Percentiles rank a stretch among this genome's conserved stretches.
Conservation (phyloP, 257 asterid genomes). For the Lithospermum erythrorhizon region DNA sequence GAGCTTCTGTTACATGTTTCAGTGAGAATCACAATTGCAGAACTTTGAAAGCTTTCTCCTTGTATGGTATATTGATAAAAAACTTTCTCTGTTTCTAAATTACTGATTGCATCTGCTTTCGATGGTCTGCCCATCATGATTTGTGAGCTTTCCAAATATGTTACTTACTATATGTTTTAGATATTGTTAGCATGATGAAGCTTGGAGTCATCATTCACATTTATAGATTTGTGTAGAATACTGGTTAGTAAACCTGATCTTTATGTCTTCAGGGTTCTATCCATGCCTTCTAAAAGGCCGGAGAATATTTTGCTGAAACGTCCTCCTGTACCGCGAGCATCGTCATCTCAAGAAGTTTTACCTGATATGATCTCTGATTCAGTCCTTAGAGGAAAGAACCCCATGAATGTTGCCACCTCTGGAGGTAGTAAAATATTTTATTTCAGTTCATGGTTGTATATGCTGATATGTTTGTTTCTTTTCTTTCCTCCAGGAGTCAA, state of each 20-base stretch:
- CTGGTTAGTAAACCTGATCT: slow-evolving; percentile 3
- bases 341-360: slow-evolving; percentile 58
- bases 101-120: too few relatives aligned
- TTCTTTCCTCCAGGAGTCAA: neutral
- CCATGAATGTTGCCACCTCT: slow-evolving; percentile 27
- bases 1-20: neutral
- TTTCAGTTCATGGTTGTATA: neutral
- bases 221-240: neutral
- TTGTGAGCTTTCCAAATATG: neutral
- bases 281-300: slow-evolving; percentile 34
- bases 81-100: neutral
- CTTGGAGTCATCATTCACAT: neutral
- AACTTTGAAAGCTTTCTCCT: neutral
- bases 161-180: neutral
- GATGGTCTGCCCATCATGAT: neutral
- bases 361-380: slow-evolving; percentile 43
- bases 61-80: too few relatives aligned
- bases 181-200: neutral
- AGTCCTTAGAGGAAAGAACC: slow-evolving; percentile 33
- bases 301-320: slow-evolving; percentile 74
- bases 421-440: slow-evolving; percentile 33
- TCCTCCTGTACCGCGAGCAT: slow-evolving; percentile 55
- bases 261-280: slow-evolving; percentile 24
- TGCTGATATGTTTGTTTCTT: neutral
- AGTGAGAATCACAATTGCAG: neutral